phyloP scores from a whole-genome alignment of 176 grass and related monocot species.

The Hordeum marinum region DNA sequence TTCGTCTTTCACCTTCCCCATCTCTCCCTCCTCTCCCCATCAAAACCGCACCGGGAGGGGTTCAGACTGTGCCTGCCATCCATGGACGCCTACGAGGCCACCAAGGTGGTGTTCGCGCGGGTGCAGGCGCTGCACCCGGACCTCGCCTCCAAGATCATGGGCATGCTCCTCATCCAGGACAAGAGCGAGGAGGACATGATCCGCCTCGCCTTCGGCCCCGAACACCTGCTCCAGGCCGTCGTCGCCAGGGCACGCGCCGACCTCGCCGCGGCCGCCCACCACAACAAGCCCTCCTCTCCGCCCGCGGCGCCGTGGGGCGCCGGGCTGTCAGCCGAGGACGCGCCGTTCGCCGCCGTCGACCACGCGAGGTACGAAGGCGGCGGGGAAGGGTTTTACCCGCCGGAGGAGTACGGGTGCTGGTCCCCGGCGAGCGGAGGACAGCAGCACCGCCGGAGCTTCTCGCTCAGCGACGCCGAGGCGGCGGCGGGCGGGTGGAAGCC shows the following conservation, averaged over 20 bases:
- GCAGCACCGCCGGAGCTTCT: conserved; percentile 33
- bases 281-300: neutral
- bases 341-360: conserved; percentile 1
- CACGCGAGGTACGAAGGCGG: conserved; percentile 4
- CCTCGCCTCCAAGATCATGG: conserved; percentile 71
- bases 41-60: conserved; percentile 1
- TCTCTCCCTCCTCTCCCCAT: neutral
- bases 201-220: conserved; percentile 74
- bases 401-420: conserved; percentile 34
- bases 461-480: conserved; percentile 15
- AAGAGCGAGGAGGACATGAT: conserved; percentile 72
- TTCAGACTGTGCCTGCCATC: neutral
- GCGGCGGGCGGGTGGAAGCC: conserved; percentile 32
- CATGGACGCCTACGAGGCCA: conserved; percentile 79
- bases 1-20: neutral
- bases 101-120: conserved; percentile 62
- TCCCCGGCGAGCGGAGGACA: neutral
- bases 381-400: neutral
- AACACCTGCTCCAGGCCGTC: conserved; percentile 55
- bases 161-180: conserved; percentile 65
- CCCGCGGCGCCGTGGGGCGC: neutral
- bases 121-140: conserved; percentile 63
- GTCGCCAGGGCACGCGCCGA: conserved; percentile 48
- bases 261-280: conserved; percentile 33
- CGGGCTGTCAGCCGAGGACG: neutral